Conservation (phyloP, 257 asterid species). For the Gardenia jasminoides region DNA sequence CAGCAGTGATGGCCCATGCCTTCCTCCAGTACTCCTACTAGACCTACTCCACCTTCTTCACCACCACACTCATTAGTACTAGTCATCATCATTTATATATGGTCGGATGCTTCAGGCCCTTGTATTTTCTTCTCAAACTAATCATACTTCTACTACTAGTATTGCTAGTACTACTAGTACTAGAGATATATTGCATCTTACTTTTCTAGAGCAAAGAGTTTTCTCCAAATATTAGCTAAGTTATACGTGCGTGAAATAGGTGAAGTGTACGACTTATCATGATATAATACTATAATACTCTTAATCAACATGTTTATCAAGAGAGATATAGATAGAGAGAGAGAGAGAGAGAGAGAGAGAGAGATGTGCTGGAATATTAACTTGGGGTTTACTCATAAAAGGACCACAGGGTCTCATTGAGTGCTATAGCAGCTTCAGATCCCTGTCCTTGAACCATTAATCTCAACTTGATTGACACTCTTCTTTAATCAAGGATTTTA, state of each 20-base stretch:
- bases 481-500: slow-evolving; percentile 12
- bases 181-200: not conserved
- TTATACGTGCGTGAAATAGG: slow-evolving; percentile 36
- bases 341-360: slow-evolving; percentile 6
- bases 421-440: slow-evolving; percentile 21
- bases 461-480: slow-evolving; percentile 39
- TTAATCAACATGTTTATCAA: slow-evolving; percentile 6
- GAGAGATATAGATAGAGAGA: not conserved
- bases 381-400: slow-evolving; percentile 37
- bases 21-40: not conserved
- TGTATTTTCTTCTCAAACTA: slow-evolving; percentile 22
- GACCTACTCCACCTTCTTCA: not conserved
- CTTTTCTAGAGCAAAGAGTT: slow-evolving; percentile 13
- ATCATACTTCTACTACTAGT: slow-evolving; percentile 16
- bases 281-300: slow-evolving; percentile 1
- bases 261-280: slow-evolving; percentile 54
- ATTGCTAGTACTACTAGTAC: not conserved
- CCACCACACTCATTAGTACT: slow-evolving; percentile 9
- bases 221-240: slow-evolving; percentile 45
- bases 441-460: slow-evolving; percentile 6
- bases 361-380: slow-evolving; percentile 30
- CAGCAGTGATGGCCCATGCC: slow-evolving; percentile 92
- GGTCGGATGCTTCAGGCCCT: not conserved
- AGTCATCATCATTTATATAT: slow-evolving; percentile 25
- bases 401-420: slow-evolving; percentile 29